These are phyloP conservation scores for Daldinia eschscholtzii DNA, from an alignment of 2,329 filamentous ascomycete genomes.

Conservation along the genomic window DNA sequence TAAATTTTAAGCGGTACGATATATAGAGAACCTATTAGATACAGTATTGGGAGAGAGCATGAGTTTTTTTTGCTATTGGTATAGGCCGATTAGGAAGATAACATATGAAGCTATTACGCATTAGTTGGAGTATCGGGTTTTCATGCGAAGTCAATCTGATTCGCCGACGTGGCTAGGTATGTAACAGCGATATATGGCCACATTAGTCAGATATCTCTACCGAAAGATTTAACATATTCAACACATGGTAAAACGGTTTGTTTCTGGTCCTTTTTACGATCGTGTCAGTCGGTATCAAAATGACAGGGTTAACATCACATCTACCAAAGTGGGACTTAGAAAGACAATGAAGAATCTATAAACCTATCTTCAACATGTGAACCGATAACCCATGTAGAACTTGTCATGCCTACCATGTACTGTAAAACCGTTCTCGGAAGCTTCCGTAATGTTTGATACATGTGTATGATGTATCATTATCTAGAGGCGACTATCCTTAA, in stretches of 20 bases:
- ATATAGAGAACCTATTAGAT: too few relatives aligned
- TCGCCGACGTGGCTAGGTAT: constrained; percentile 4
- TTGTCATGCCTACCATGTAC: too few relatives aligned
- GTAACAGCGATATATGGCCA: not conserved
- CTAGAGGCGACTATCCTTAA: too few relatives aligned
- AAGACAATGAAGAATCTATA: too few relatives aligned
- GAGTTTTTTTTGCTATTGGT: not conserved
- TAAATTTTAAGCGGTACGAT: too few relatives aligned
- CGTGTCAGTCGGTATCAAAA: not conserved
- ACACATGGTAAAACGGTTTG: not conserved
- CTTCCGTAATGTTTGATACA: too few relatives aligned
- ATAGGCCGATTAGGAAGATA: not conserved
- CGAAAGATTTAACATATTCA: not conserved
- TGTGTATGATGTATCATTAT: too few relatives aligned
- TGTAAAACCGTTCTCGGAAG: too few relatives aligned
- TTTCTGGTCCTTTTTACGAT: not conserved
- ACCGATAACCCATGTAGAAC: too few relatives aligned
- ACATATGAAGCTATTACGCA: not conserved
- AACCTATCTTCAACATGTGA: too few relatives aligned
- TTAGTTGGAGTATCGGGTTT: not conserved
- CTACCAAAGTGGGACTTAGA: too few relatives aligned
- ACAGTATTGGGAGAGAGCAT: too few relatives aligned
- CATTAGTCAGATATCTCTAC: not conserved
- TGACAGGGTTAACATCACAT: not conserved
- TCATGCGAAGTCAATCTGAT: not conserved